A percentile compares a stretch with the other conserved stretches of the same genome.
Conservation (phyloP, 106 monocot genomes). For the Phalaenopsis aphrodite region DNA sequence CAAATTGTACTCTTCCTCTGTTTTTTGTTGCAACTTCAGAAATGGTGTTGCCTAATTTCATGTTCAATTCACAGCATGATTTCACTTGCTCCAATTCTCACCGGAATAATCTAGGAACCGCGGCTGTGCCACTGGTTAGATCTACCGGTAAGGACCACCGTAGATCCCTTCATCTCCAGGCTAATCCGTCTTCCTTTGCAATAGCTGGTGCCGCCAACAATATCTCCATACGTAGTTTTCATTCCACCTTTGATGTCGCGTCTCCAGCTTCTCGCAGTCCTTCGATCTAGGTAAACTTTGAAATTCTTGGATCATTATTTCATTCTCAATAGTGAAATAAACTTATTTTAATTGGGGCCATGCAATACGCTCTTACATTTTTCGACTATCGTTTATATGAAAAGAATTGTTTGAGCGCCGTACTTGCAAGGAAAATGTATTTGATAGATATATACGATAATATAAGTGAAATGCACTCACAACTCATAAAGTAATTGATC, state of each 20-base stretch:
- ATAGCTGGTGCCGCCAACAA: not conserved
- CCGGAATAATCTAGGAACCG: not conserved
- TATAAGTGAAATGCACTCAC: too few relatives aligned
- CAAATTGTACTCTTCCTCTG: slow-evolving; percentile 1
- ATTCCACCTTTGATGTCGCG: not conserved
- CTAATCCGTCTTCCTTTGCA: not conserved
- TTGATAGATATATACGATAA: too few relatives aligned
- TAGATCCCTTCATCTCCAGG: not conserved
- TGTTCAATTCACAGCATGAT: not conserved
- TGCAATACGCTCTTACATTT: too few relatives aligned
- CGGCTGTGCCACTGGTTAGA: not conserved
- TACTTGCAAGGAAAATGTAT: too few relatives aligned
- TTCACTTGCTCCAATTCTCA: not conserved
- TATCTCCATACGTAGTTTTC: not conserved
- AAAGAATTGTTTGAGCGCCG: too few relatives aligned
- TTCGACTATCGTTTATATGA: too few relatives aligned
- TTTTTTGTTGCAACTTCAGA: not conserved
- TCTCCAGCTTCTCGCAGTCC: slow-evolving; percentile 2
- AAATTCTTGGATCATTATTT: not conserved
- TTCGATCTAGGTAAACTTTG: not conserved
- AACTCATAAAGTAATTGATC: too few relatives aligned
- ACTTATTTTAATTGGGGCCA: too few relatives aligned
- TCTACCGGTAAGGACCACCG: not conserved
- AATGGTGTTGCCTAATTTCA: not conserved
- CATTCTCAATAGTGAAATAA: not conserved